Base-by-base conservation (phyloP, 768 basidiomycete species). In the Russula sp. region DNA sequence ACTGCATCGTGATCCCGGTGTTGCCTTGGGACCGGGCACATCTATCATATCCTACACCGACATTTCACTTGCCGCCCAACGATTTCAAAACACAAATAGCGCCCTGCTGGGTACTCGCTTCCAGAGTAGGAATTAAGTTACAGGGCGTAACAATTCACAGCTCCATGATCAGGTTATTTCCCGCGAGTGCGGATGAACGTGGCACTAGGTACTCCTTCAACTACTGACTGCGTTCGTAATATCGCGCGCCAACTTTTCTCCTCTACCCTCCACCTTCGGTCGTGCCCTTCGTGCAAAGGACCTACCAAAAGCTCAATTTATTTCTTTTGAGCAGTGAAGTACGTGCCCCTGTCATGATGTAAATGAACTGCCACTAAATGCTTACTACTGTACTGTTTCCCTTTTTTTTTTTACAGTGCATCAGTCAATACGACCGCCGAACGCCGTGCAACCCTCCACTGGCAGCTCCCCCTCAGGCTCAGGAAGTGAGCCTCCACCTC, bases 401-500 rank as follows among this genome's bases (percentile, higher is more conserved):
- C 30, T 6, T 24, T 54, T 53, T 7, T 36, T 4, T 16, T 32
- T 14, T 14, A 20, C 13, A 61, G 59, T 65, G 64, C 34, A 54
- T 56, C 40, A 55, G 52, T 46, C 55, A 10, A 22, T 42, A 13
- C 54, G 49, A 46, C 49, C 40, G 2, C 6, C 14, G 28, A 50
- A 26, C 42, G 30, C 50, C 20, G 44, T 22, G 30, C 48, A 26
- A 28, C 22, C 24, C 40, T 65, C 64, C 14, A 40, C 38, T 7
- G 38, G 38, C 16, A 49, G 59, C 16, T 51, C 48, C 34, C 54
- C 59, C n/a, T 42, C 52, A 32, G 59, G 64, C 24, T 42, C 52
- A 40, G 59, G 55, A 20, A 57, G 54, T 22, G 64, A 52, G 9
- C 64, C 64, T 18, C 62, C 65, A 16, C 59, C 60, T 8, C 59